Conservation (phyloP, 2,329 filamentous ascomycete genomes). For the Cadophora sp. region DNA sequence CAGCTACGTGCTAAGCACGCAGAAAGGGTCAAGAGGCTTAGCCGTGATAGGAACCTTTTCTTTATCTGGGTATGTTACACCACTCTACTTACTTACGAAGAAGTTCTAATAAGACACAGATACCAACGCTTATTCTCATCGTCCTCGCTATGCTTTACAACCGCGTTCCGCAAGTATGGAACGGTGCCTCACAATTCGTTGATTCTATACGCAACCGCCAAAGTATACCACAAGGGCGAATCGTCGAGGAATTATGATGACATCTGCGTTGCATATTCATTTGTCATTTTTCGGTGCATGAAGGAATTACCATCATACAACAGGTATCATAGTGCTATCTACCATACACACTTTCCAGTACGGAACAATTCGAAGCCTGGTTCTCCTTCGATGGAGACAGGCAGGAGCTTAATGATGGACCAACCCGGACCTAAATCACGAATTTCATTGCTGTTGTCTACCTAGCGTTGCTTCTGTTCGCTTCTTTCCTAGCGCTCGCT, state of each 20-base stretch:
- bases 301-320: neutral
- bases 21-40: constrained; percentile 66
- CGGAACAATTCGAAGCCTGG: neutral
- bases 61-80: constrained; percentile 66
- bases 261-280: neutral
- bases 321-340: neutral
- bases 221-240: constrained; percentile 24
- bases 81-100: neutral
- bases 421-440: neutral
- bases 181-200: constrained; percentile 31
- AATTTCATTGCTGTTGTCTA: constrained; percentile 19
- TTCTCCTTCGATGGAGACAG: neutral
- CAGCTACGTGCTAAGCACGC: constrained; percentile 66
- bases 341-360: neutral
- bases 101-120: constrained; percentile 46
- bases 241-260: constrained; percentile 40
- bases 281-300: constrained; percentile 8
- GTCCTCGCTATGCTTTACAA: constrained; percentile 58
- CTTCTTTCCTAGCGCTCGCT: neutral
- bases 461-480: neutral
- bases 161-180: constrained; percentile 55
- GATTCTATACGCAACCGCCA: constrained; percentile 31
- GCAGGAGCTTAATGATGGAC: constrained; percentile 10
- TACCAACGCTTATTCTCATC: constrained; percentile 57
- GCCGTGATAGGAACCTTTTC: constrained; percentile 70